A percentile compares a stretch with the other conserved stretches of the same genome.
Conservation (phyloP, 768 basidiomycete species). For the Lyophyllum atratum region DNA sequence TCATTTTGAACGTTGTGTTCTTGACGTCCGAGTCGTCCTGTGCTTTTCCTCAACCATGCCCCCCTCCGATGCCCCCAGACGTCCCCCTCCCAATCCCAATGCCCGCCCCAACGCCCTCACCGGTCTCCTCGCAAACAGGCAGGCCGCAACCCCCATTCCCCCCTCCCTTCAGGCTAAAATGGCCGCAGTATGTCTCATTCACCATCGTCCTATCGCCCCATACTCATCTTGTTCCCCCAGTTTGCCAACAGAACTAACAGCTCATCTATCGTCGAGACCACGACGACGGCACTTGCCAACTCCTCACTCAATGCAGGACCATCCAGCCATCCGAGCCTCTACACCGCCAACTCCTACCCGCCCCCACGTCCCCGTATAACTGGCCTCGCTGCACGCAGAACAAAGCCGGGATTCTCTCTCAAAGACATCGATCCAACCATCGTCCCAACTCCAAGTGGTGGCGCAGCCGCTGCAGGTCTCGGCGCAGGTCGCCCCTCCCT, state of each 20-base stretch:
- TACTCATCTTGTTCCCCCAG: conserved; percentile 8
- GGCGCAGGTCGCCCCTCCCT: conserved; percentile 66
- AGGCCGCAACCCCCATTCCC: conserved; percentile 72
- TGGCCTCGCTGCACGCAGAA: conserved; percentile 47
- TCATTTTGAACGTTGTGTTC: conserved; percentile 15
- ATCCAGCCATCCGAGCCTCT: conserved; percentile 20
- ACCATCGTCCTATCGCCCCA: background rate
- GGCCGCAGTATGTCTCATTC: conserved; percentile 63
- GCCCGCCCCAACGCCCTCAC: conserved; percentile 30
- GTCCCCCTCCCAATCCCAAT: conserved; percentile 22
- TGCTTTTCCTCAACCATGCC: conserved; percentile 16
- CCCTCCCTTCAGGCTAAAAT: conserved; percentile 92
- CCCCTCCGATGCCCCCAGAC: conserved; percentile 17
- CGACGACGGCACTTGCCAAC: conserved; percentile 21
- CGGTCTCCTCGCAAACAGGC: conserved; percentile 44
- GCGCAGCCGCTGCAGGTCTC: conserved; percentile 66
- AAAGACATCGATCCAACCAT: conserved; percentile 57
- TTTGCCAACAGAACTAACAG: conserved; percentile 31
- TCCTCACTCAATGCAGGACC: conserved; percentile 2
- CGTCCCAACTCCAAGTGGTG: conserved; percentile 45
- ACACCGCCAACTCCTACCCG: conserved; percentile 21
- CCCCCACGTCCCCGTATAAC: conserved; percentile 21
- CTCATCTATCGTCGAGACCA: conserved; percentile 38
- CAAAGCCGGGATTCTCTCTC: conserved; percentile 60
- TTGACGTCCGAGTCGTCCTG: too few species aligned